These are phyloP conservation scores for Yamadazyma dushanensis DNA, from an alignment of 1,139 yeast species.

Conservation along the genomic window DNA sequence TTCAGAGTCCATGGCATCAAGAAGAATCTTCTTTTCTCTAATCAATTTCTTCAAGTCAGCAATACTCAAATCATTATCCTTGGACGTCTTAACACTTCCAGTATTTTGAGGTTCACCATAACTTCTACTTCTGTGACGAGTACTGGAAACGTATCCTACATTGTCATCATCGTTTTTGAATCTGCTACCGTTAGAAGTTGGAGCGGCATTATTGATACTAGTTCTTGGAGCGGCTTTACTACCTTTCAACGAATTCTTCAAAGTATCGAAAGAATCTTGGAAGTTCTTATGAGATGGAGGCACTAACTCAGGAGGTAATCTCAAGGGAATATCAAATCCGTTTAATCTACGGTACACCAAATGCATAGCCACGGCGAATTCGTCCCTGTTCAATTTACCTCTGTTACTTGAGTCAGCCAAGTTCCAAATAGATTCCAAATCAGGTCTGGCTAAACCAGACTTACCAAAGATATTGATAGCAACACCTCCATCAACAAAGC, in stretches of 20 bases:
- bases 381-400: slow-evolving; percentile 74
- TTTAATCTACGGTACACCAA: slow-evolving; percentile 72
- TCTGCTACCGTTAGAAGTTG: slow-evolving; percentile 51
- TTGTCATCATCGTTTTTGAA: slow-evolving; percentile 69
- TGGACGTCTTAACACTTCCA: slow-evolving; percentile 23
- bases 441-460: slow-evolving; percentile 82
- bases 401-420: slow-evolving; percentile 68
- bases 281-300: slow-evolving; percentile 76
- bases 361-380: slow-evolving; percentile 84
- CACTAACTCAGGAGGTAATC: slow-evolving; percentile 69
- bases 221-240: slow-evolving; percentile 26
- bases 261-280: slow-evolving; percentile 44
- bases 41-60: slow-evolving; percentile 62
- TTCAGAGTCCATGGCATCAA: slow-evolving; percentile 71
- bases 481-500: slow-evolving; percentile 74
- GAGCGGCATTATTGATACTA: slow-evolving; percentile 20
- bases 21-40: slow-evolving; percentile 66
- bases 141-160: slow-evolving; percentile 62
- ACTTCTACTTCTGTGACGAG: slow-evolving; percentile 56
- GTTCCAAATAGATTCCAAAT: slow-evolving; percentile 89
- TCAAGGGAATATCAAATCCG: slow-evolving; percentile 70
- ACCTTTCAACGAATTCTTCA: slow-evolving; percentile 45
- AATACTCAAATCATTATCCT: slow-evolving; percentile 34
- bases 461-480: slow-evolving; percentile 88
- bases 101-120: slow-evolving; percentile 16